These are phyloP conservation scores for Hortiboletus campestris DNA, from an alignment of 768 basidiomycete species.

Conservation along the genomic window DNA sequence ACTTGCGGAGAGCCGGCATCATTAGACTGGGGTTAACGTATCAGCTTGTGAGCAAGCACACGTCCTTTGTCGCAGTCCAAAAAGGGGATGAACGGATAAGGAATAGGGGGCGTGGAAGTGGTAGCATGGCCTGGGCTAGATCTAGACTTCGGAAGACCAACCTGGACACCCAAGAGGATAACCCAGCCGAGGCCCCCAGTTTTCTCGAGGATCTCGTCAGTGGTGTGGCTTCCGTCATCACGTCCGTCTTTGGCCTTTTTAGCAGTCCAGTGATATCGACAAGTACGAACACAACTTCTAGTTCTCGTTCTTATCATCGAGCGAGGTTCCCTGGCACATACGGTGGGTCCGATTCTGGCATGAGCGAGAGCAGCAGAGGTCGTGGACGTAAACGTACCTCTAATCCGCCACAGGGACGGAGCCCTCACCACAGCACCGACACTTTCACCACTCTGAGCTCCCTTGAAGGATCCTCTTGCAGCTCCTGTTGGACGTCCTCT, in stretches of 20 bases:
- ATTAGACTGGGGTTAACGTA: slow-evolving; percentile 50
- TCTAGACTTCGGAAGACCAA: slow-evolving; percentile 13
- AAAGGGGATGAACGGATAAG: slow-evolving; percentile 24
- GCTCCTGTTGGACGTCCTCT: slow-evolving; percentile 33
- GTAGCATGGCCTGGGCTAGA: slow-evolving; percentile 10
- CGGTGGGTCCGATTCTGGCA: slow-evolving; percentile 14
- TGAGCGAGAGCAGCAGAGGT: not conserved
- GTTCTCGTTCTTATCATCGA: not conserved
- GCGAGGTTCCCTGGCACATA: slow-evolving; percentile 22
- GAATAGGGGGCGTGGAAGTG: not conserved
- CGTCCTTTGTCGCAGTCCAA: slow-evolving; percentile 58
- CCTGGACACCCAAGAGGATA: not conserved
- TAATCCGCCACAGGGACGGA: slow-evolving; percentile 2
- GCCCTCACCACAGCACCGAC: slow-evolving; percentile 25
- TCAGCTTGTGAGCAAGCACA: slow-evolving; percentile 49
- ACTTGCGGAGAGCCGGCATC: slow-evolving; percentile 44
- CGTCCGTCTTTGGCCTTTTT: slow-evolving; percentile 13
- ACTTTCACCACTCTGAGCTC: slow-evolving; percentile 53
- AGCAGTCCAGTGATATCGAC: not conserved
- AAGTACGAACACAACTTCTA: not conserved
- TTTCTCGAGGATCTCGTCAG: slow-evolving; percentile 21
- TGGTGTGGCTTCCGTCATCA: slow-evolving; percentile 17
- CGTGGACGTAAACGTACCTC: slow-evolving; percentile 1
- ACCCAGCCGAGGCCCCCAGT: not conserved
- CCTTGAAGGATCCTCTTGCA: slow-evolving; percentile 37